Conservation (phyloP, 2,329 filamentous ascomycete genomes). For the Aspergillus phoenicis region DNA sequence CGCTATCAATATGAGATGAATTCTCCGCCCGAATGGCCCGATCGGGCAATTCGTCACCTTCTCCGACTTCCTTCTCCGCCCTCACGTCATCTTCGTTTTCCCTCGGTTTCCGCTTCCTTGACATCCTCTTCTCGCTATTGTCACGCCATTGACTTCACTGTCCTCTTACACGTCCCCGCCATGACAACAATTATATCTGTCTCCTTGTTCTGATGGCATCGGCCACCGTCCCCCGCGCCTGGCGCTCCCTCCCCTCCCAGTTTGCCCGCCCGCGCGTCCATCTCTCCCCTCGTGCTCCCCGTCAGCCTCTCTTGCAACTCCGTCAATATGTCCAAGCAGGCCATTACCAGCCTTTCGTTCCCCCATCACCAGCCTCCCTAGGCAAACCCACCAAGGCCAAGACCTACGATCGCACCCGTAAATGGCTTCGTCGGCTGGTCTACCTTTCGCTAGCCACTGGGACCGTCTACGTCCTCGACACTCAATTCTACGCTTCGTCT, state of each 20-base stretch:
- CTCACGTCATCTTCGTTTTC: not conserved
- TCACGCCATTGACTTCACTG: not conserved
- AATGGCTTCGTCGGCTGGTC: slow-evolving; percentile 75
- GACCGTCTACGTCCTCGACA: slow-evolving; percentile 69
- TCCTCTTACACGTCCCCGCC: slow-evolving; percentile 1
- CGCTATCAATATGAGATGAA: no score
- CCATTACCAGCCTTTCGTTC: slow-evolving; percentile 67
- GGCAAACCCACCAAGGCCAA: slow-evolving; percentile 72
- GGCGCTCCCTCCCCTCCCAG: slow-evolving; percentile 9
- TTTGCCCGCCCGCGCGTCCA: slow-evolving; percentile 3
- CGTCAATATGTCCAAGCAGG: slow-evolving; percentile 36
- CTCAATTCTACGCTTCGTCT: slow-evolving; percentile 74
- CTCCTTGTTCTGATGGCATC: slow-evolving; percentile 5
- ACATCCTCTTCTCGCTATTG: not conserved
- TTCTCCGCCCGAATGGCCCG: slow-evolving; percentile 1
- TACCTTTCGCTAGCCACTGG: slow-evolving; percentile 63
- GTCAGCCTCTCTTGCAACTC: not conserved
- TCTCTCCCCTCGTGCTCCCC: not conserved
- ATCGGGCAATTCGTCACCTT: not conserved
- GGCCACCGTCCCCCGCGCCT: slow-evolving; percentile 4
- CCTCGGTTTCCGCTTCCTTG: not conserved
- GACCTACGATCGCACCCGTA: slow-evolving; percentile 68
- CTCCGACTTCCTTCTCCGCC: not conserved
- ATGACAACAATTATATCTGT: not conserved
- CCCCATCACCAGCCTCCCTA: slow-evolving; percentile 77